A percentile compares a stretch with the other conserved stretches of the same genome.
Conservation (phyloP, 108 stramenopile species). For the Parietichytrium sp. region DNA sequence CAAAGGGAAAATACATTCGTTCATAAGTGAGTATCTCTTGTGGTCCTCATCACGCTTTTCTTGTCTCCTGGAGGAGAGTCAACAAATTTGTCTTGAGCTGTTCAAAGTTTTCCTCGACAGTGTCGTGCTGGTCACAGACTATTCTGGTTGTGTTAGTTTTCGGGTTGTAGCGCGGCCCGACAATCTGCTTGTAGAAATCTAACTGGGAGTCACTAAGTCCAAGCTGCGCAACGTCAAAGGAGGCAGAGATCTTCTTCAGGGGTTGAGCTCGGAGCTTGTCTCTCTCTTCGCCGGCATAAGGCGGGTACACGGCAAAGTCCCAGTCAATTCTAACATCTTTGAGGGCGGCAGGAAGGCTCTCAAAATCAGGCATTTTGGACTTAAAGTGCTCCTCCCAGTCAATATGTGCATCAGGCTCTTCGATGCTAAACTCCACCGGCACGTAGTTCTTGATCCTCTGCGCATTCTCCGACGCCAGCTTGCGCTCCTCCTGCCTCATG, state of each 20-base stretch:
- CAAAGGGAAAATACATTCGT: too few species aligned
- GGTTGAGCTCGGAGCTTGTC: slow-evolving; percentile 30
- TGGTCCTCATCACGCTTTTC: too few species aligned
- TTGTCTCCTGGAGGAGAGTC: too few species aligned
- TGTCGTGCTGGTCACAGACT: neutral
- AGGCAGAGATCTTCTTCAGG: neutral
- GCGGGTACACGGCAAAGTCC: slow-evolving; percentile 2
- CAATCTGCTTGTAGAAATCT: neutral
- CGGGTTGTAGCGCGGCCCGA: slow-evolving; percentile 1
- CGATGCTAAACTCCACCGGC: too few species aligned
- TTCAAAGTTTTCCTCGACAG: slow-evolving; percentile 18
- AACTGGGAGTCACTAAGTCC: neutral
- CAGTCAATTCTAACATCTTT: neutral
- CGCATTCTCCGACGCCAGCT: too few species aligned
- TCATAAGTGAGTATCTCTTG: too few species aligned
- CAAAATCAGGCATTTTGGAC: slow-evolving; percentile 30
- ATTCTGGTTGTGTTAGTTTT: neutral
- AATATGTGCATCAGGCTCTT: too few species aligned
- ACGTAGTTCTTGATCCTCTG: too few species aligned
- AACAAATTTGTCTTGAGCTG: slow-evolving; percentile 7
- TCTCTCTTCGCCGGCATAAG: neutral
- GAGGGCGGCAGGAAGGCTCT: neutral
- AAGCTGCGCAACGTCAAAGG: neutral
- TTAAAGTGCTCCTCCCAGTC: too few species aligned
- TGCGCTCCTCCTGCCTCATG: too few species aligned